Evolutionary conservation across 139 green algal species (phyloP).

Genomic region (Limnomonas spitsbergensis): DNA sequence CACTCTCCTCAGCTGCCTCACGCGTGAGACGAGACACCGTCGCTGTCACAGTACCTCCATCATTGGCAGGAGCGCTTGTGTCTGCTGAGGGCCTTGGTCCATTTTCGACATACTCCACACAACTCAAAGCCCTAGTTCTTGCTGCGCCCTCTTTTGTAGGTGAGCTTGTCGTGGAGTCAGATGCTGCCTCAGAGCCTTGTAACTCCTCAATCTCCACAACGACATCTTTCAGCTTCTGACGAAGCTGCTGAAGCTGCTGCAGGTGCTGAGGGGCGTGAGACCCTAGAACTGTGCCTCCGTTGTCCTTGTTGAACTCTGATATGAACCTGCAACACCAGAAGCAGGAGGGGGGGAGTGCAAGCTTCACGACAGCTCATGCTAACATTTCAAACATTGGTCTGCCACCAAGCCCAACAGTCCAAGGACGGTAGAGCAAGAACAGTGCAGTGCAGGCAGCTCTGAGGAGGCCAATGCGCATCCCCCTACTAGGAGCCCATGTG

Average conservation of each 20-base stretch:
- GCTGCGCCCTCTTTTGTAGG: no score
- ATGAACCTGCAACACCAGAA: background rate
- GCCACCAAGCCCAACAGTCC: no score
- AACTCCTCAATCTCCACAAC: constrained; percentile 1
- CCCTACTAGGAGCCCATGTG: no score
- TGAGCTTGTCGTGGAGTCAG: no score
- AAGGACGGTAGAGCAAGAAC: no score
- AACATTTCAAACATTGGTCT: no score
- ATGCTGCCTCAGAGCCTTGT: no score
- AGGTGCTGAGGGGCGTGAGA: constrained; percentile 10
- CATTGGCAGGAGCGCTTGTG: background rate
- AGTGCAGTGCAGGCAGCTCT: no score
- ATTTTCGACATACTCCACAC: background rate
- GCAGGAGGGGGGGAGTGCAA: background rate
- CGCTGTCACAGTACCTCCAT: constrained; percentile 2
- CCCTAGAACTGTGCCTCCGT: background rate
- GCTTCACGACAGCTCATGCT: no score
- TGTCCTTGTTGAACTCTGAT: constrained; percentile 9
- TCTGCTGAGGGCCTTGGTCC: background rate
- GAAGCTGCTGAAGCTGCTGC: constrained; percentile 7
- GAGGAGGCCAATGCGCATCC: no score
- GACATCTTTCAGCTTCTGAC: background rate
- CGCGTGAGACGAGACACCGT: background rate
- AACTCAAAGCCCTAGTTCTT: no score
- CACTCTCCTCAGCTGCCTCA: background rate